A percentile compares a stretch with the other conserved stretches of the same genome.
These are phyloP conservation scores for Myxozyma vanderwaltii DNA, from an alignment of 805 yeast species.

Conservation along the genomic window DNA sequence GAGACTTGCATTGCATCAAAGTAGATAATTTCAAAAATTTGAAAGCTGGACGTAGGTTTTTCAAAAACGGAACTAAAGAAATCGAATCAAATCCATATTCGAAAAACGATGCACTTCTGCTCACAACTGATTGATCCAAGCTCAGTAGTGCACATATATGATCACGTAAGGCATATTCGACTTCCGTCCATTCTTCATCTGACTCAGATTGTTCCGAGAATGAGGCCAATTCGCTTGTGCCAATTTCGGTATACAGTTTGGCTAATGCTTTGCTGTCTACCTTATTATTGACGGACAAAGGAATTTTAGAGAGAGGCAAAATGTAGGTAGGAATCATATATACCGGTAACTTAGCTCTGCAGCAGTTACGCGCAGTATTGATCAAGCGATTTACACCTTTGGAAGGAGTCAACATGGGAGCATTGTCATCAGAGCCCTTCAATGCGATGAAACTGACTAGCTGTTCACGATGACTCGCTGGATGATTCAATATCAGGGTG, in stretches of 20 bases:
- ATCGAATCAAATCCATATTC: conserved; percentile 38
- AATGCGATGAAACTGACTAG: conserved; percentile 31
- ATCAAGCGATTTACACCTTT: neutral
- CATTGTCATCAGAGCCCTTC: neutral
- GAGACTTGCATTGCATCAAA: conserved; percentile 13
- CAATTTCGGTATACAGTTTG: conserved; percentile 9
- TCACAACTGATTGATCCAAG: neutral
- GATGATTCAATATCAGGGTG: conserved; percentile 27
- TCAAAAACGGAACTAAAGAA: conserved; percentile 29
- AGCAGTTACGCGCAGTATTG: neutral
- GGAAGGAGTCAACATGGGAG: conserved; percentile 5
- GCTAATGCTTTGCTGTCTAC: conserved; percentile 28
- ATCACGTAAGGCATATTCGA: conserved; percentile 20
- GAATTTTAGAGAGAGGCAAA: conserved; percentile 28
- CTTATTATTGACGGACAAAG: conserved; percentile 36
- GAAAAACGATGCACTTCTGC: conserved; percentile 26
- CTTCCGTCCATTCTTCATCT: conserved; percentile 7
- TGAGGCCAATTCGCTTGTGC: neutral
- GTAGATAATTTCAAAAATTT: conserved; percentile 7
- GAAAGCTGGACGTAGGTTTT: conserved; percentile 9
- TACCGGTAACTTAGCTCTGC: conserved; percentile 25
- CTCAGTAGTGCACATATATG: conserved; percentile 1
- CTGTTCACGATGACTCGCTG: conserved; percentile 26
- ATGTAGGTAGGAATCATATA: conserved; percentile 38
- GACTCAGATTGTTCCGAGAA: neutral